phyloP scores from a whole-genome alignment of 2,329 filamentous ascomycete genomes.

The Diplocarpon rosae region DNA sequence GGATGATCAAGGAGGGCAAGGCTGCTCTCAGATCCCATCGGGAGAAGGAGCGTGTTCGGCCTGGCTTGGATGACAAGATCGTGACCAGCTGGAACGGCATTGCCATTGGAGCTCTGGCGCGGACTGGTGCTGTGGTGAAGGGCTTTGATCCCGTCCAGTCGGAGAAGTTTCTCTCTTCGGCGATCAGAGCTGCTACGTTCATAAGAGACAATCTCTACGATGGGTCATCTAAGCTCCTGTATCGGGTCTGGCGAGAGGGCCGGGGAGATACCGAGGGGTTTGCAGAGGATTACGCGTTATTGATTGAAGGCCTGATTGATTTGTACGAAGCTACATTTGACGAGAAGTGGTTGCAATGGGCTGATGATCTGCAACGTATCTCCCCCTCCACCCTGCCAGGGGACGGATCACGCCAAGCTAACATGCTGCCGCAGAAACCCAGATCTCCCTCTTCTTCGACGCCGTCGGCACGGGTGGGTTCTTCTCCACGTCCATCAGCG shows the following conservation, averaged over 20 bases:
- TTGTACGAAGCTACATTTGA: slow-evolving; percentile 78
- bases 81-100: slow-evolving; percentile 83
- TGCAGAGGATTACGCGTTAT: slow-evolving; percentile 88
- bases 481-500: slow-evolving; percentile 55
- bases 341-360: slow-evolving; percentile 65
- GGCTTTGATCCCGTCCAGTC: slow-evolving; percentile 46
- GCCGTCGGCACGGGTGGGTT: slow-evolving; percentile 42
- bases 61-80: slow-evolving; percentile 78
- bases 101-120: slow-evolving; percentile 71
- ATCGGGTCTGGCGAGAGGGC: slow-evolving; percentile 61
- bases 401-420: not conserved
- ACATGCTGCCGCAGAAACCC: slow-evolving; percentile 40
- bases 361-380: slow-evolving; percentile 64
- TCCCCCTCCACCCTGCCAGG: not conserved
- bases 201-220: slow-evolving; percentile 68
- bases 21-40: slow-evolving; percentile 60
- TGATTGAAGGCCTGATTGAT: slow-evolving; percentile 72
- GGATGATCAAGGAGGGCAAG: slow-evolving; percentile 56
- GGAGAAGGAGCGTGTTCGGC: slow-evolving; percentile 62
- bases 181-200: slow-evolving; percentile 58
- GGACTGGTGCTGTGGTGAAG: slow-evolving; percentile 58
- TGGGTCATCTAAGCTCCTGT: slow-evolving; percentile 46
- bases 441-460: slow-evolving; percentile 73
- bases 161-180: slow-evolving; percentile 50
- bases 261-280: slow-evolving; percentile 61